These are phyloP conservation scores for Nothomitra cinnamomea DNA, from an alignment of 2,329 filamentous ascomycete genomes.

Conservation along the genomic window DNA sequence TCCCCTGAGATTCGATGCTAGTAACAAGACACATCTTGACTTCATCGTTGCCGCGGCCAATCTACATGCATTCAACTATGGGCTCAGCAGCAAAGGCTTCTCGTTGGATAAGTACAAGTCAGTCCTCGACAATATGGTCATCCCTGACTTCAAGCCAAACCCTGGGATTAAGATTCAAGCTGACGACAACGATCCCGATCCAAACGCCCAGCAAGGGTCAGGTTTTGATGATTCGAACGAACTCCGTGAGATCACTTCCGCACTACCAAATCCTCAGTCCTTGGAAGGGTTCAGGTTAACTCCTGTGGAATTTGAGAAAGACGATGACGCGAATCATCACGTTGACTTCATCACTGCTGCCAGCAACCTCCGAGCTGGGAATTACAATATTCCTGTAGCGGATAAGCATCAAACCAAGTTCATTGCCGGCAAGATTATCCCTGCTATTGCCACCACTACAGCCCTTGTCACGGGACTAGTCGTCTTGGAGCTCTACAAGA, in stretches of 20 bases:
- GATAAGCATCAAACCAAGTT: slow-evolving; percentile 98
- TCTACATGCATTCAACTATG: slow-evolving; percentile 94
- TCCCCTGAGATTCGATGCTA: slow-evolving; percentile 70
- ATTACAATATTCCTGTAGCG: slow-evolving; percentile 89
- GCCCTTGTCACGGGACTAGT: slow-evolving; percentile 90
- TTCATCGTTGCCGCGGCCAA: slow-evolving; percentile 83
- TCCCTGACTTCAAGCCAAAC: slow-evolving; percentile 86
- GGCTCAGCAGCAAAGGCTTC: slow-evolving; percentile 68
- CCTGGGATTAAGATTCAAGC: slow-evolving; percentile 92
- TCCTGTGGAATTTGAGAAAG: slow-evolving; percentile 95
- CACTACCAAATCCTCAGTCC: slow-evolving; percentile 61
- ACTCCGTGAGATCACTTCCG: slow-evolving; percentile 51
- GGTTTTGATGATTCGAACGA: slow-evolving; percentile 58
- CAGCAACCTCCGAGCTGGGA: slow-evolving; percentile 89
- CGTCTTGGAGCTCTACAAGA: slow-evolving; percentile 85
- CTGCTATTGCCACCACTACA: slow-evolving; percentile 93
- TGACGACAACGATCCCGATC: slow-evolving; percentile 86
- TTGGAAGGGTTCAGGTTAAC: slow-evolving; percentile 77
- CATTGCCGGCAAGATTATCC: slow-evolving; percentile 98
- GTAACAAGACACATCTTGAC: slow-evolving; percentile 70
- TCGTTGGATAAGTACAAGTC: slow-evolving; percentile 57
- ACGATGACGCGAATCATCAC: slow-evolving; percentile 93
- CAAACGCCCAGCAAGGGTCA: slow-evolving; percentile 45
- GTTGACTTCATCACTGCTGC: slow-evolving; percentile 98
- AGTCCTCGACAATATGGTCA: slow-evolving; percentile 80